Evolutionary conservation across 371 early-diverging fungal species (phyloP), one percentile per base, ranked within the genome.

Genomic region (Amoeboaphelidium protococcarum): DNA sequence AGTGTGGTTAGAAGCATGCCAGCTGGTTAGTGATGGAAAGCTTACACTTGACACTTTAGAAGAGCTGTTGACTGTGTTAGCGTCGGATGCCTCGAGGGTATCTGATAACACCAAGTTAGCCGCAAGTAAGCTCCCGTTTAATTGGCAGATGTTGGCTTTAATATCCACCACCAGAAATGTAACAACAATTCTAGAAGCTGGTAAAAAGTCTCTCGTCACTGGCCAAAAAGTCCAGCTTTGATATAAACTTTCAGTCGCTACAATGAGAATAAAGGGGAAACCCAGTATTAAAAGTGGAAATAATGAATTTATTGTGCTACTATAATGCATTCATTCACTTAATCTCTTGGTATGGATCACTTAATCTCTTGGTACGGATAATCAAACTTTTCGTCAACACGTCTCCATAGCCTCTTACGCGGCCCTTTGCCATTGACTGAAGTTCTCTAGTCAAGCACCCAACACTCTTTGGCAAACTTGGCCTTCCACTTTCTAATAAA

Each of bases 401-500:
- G 68, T 53, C 76, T 69, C 88, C 88, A 91, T 49, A 88, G 54
- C 60, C 65, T 69, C 64, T 72, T 80, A 65, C 74, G 77, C 54
- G 61, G 67, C 37, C 76, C 77, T n/a, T n/a, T n/a, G n/a, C n/a
- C n/a, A n/a, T n/a, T n/a, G n/a, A n/a, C n/a, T n/a, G n/a, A n/a
- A 26, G 67, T 73, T 16, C 59, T 56, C 13, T 71, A 68, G 57
- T 86, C 76, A 46, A 76, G 78, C 4, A 66, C 80, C 73, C 72
- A 75, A 1, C 75, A 72, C 54, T 80, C 76, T 22, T 42, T 45
- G 46, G 82, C 77, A 50, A 84, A 62, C 52, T 74, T 59, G 47
- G 66, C 69, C 66, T 82, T 90, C 61, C 74, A 91, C 50, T 75
- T 67, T 24, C 79, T 66, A 43, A 91, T 75, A 53, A 82, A 91